Percentiles rank a stretch among this genome's conserved stretches.
These are phyloP conservation scores for Acorus gramineus DNA, from an alignment of 106 monocot genomes.

Conservation along the genomic window DNA sequence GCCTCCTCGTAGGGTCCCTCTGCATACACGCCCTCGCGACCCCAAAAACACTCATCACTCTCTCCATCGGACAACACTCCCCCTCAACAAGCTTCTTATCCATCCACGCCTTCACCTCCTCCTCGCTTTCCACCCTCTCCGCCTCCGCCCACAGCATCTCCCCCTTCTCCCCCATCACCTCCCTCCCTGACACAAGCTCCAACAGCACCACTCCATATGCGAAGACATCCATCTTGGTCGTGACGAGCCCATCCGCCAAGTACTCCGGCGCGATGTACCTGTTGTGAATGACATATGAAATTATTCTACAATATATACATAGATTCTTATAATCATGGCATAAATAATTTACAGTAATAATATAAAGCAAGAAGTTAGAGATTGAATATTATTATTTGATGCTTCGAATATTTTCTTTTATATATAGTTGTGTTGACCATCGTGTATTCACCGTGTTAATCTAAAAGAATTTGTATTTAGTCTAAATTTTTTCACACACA, in stretches of 20 bases:
- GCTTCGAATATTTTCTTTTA: too few species aligned
- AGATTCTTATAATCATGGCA: too few species aligned
- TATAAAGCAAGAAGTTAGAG: too few species aligned
- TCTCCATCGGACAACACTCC: slow-evolving; percentile 22
- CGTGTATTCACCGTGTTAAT: too few species aligned
- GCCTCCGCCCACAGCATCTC: slow-evolving; percentile 48
- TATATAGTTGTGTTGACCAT: too few species aligned
- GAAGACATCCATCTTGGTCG: slow-evolving; percentile 83
- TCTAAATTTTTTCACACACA: too few species aligned
- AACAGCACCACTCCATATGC: slow-evolving; percentile 77
- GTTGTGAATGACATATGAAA: slow-evolving; percentile 5
- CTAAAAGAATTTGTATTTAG: too few species aligned
- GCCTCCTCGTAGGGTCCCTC: slow-evolving; percentile 49
- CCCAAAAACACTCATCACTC: slow-evolving; percentile 31
- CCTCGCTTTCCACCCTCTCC: slow-evolving; percentile 16
- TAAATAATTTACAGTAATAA: too few species aligned
- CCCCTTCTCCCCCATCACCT: slow-evolving; percentile 33
- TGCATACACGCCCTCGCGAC: slow-evolving; percentile 56
- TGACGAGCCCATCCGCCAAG: slow-evolving; percentile 51
- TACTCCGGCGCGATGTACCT: slow-evolving; percentile 82
- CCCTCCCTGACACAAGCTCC: slow-evolving; percentile 62
- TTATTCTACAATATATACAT: too few species aligned
- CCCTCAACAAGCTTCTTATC: slow-evolving; percentile 30
- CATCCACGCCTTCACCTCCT: slow-evolving; percentile 37
- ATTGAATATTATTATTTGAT: too few species aligned